Evolutionary conservation across 495 filamentous ascomycete species (phyloP).

Genomic region (Chaetomidium leptoderma): DNA sequence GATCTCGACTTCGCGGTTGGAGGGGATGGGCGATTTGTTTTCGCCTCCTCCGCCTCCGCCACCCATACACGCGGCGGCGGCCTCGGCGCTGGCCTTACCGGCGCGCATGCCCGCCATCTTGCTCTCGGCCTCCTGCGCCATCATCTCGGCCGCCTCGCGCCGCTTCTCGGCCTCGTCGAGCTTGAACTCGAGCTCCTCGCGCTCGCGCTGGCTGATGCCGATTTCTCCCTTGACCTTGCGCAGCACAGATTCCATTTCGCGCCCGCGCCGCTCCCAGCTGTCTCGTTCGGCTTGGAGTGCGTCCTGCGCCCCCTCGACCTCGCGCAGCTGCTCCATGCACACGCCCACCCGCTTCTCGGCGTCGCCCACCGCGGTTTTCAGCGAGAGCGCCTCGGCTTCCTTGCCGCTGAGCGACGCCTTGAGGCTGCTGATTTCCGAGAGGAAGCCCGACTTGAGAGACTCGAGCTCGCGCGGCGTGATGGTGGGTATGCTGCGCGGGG

Average conservation of each 20-base stretch:
- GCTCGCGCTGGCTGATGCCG: slow-evolving; percentile 66
- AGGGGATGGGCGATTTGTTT: slow-evolving; percentile 23
- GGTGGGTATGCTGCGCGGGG: slow-evolving; percentile 83
- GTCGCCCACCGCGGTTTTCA: slow-evolving; percentile 80
- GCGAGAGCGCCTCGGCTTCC: slow-evolving; percentile 78
- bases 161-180: slow-evolving; percentile 71
- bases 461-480: slow-evolving; percentile 92
- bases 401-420: slow-evolving; percentile 84
- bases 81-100: slow-evolving; percentile 42
- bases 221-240: slow-evolving; percentile 77
- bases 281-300: slow-evolving; percentile 69
- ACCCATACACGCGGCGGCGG: slow-evolving; percentile 28
- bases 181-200: slow-evolving; percentile 64
- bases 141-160: slow-evolving; percentile 59
- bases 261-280: slow-evolving; percentile 75
- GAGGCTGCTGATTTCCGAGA: slow-evolving; percentile 84
- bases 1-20: slow-evolving; percentile 62
- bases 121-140: slow-evolving; percentile 66
- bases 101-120: slow-evolving; percentile 64
- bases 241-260: slow-evolving; percentile 79
- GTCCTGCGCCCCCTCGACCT: slow-evolving; percentile 64
- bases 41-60: slow-evolving; percentile 7
- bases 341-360: slow-evolving; percentile 90
- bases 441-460: slow-evolving; percentile 79
- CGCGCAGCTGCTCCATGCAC: slow-evolving; percentile 71